phyloP scores from a whole-genome alignment of 495 filamentous ascomycete species.

The Penicillium turbatum region DNA sequence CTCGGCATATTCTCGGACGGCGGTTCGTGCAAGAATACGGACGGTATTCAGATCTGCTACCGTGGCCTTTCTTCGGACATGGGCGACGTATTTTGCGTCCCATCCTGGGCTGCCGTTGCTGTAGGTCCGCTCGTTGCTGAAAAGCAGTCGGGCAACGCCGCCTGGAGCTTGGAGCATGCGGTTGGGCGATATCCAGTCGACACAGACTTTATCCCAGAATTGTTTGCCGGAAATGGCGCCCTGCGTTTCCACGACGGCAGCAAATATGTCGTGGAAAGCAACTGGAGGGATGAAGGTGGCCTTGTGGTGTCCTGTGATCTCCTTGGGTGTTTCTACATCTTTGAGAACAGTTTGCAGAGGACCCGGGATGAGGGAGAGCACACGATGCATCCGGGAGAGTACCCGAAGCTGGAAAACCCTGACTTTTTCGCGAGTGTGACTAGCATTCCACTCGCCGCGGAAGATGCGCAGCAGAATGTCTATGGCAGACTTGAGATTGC shows the following conservation, averaged over 20 bases:
- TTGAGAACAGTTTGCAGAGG: slow-evolving; percentile 18
- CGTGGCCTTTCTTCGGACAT: slow-evolving; percentile 25
- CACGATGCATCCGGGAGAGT: slow-evolving; percentile 24
- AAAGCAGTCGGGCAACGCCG: slow-evolving; percentile 28
- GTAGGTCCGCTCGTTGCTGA: slow-evolving; percentile 19
- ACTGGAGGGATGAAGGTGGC: slow-evolving; percentile 28
- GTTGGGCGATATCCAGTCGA: slow-evolving; percentile 19
- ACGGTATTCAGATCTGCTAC: slow-evolving; percentile 40
- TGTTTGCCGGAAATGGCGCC: slow-evolving; percentile 40
- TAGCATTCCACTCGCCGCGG: slow-evolving; percentile 25
- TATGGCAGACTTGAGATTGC: slow-evolving; percentile 21
- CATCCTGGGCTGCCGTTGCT: slow-evolving; percentile 28
- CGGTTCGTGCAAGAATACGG: slow-evolving; percentile 39
- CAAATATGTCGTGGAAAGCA: slow-evolving; percentile 48
- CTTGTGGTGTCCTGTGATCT: slow-evolving; percentile 11
- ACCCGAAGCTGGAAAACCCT: slow-evolving; percentile 26
- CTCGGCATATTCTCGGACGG: slow-evolving; percentile 26
- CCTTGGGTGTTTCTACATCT: slow-evolving; percentile 15
- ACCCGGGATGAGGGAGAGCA: slow-evolving; percentile 30
- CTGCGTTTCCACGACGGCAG: slow-evolving; percentile 42
- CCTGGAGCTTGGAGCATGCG: slow-evolving; percentile 26
- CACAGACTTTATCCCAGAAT: slow-evolving; percentile 45
- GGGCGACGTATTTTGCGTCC: slow-evolving; percentile 24
- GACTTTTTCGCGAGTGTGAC: slow-evolving; percentile 16
- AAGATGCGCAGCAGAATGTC: slow-evolving; percentile 31